Evolutionary conservation across 306 rosid genomes (phyloP).

Genomic region (Gastrolobium villosum): DNA sequence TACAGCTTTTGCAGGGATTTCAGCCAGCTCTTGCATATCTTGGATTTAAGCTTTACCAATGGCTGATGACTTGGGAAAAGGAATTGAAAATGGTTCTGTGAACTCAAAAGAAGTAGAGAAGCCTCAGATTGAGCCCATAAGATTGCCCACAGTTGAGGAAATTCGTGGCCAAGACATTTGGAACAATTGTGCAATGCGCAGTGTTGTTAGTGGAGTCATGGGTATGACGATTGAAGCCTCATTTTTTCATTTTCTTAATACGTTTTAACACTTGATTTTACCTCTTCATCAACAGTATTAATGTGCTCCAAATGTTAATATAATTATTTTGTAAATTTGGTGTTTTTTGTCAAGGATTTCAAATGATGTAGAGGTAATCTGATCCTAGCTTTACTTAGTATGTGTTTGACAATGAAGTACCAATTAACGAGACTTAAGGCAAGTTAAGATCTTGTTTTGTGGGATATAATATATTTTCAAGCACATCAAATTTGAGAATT

Average conservation of each 20-base stretch:
- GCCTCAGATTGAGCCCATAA: slow-evolving; percentile 79
- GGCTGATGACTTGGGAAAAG: slow-evolving; percentile 63
- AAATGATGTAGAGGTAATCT: slow-evolving; percentile 1
- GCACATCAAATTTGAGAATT: not conserved
- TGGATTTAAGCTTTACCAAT: slow-evolving; percentile 48
- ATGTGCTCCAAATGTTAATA: slow-evolving; percentile 33
- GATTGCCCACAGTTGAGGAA: slow-evolving; percentile 85
- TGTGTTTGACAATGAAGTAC: slow-evolving; percentile 7
- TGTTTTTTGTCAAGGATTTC: slow-evolving; percentile 12
- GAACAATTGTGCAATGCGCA: slow-evolving; percentile 93
- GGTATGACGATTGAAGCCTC: slow-evolving; percentile 56
- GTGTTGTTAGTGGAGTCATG: slow-evolving; percentile 93
- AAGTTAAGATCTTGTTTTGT: not conserved
- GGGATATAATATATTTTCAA: not conserved
- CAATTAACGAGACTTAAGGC: not conserved
- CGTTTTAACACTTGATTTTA: slow-evolving; percentile 9
- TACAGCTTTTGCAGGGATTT: slow-evolving; percentile 30
- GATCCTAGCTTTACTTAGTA: not conserved
- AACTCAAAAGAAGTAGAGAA: slow-evolving; percentile 63
- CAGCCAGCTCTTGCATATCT: not conserved
- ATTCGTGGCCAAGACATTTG: slow-evolving; percentile 97
- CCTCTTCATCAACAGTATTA: not conserved
- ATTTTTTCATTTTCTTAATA: not conserved
- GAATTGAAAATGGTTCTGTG: slow-evolving; percentile 52
- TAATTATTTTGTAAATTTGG: not conserved